These are phyloP conservation scores for Kentomonas sorsogonicus DNA, from an alignment of 208 protist genomes.

Conservation along the genomic window DNA sequence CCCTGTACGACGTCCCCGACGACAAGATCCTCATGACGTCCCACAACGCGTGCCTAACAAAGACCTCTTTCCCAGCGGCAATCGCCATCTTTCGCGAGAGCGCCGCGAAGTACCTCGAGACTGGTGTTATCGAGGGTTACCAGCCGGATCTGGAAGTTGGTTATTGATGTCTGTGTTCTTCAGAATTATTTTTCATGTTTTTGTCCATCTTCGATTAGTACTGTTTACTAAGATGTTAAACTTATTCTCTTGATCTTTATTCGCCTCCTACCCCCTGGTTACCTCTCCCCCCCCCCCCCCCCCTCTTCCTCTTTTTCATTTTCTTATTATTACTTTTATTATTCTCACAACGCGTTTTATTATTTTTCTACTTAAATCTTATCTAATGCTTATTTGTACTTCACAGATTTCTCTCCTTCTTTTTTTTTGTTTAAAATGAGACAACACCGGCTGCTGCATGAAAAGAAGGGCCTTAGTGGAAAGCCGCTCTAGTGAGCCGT, in stretches of 20 bases:
- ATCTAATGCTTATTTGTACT: background rate
- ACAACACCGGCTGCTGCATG: background rate
- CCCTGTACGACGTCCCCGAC: slow-evolving; percentile 34
- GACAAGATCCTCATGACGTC: slow-evolving; percentile 38
- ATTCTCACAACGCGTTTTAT: background rate
- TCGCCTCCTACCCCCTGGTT: background rate
- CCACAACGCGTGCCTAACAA: slow-evolving; percentile 45
- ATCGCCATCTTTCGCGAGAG: slow-evolving; percentile 14
- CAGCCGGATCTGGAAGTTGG: slow-evolving; percentile 11
- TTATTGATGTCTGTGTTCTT: slow-evolving; percentile 11
- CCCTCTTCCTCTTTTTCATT: background rate
- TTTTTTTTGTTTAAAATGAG: background rate
- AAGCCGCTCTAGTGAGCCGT: too few species aligned
- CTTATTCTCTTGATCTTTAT: background rate
- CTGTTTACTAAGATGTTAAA: background rate
- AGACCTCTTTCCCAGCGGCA: slow-evolving; percentile 16
- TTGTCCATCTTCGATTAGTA: background rate
- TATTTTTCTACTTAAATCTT: slow-evolving; percentile 2
- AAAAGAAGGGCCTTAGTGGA: too few species aligned
- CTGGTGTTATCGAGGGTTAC: slow-evolving; percentile 17
- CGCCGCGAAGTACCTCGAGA: slow-evolving; percentile 16
- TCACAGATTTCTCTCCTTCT: background rate
- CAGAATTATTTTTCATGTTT: background rate
- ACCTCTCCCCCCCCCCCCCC: too few species aligned
- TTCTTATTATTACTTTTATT: background rate